Percentiles rank a stretch among this genome's conserved stretches.
phyloP scores from a whole-genome alignment of 805 yeast species.

The Ogataea polymorpha region DNA sequence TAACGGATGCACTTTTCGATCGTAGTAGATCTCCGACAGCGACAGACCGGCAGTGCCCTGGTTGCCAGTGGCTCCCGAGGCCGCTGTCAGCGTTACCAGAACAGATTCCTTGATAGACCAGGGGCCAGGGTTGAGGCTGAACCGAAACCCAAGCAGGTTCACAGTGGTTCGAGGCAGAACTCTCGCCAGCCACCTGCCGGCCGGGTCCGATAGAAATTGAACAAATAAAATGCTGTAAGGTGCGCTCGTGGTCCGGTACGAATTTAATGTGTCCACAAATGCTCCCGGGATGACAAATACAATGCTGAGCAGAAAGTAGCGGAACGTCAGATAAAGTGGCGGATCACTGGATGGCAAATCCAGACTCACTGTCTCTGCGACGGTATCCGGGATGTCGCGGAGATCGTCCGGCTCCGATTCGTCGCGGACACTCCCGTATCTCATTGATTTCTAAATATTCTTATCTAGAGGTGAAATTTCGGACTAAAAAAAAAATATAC shows the following conservation, averaged over 20 bases:
- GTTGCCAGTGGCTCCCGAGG: conserved; percentile 51
- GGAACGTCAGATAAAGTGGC: conserved; percentile 33
- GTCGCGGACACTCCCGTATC: conserved; percentile 4
- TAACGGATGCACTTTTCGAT: conserved; percentile 34
- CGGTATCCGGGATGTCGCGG: conserved; percentile 30
- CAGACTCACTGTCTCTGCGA: conserved; percentile 33
- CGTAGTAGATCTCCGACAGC: conserved; percentile 44
- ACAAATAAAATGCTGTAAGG: conserved; percentile 51
- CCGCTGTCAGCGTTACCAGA: conserved; percentile 49
- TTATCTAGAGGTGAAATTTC: not conserved
- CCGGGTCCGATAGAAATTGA: conserved; percentile 46
- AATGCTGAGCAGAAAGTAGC: conserved; percentile 35
- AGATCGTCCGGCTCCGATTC: conserved; percentile 24
- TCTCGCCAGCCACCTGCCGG: conserved; percentile 44
- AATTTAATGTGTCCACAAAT: conserved; percentile 38
- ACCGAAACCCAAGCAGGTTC: conserved; percentile 18
- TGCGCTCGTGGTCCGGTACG: conserved; percentile 36
- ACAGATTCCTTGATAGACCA: conserved; percentile 55
- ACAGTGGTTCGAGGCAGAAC: conserved; percentile 36
- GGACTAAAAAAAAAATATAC: not conserved
- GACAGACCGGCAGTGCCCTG: conserved; percentile 47
- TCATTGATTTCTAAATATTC: conserved; percentile 2
- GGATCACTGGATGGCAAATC: conserved; percentile 19
- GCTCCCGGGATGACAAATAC: conserved; percentile 40
- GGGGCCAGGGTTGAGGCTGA: conserved; percentile 50